Evolutionary conservation across 768 basidiomycete species (phyloP).

Genomic region (Mycena alexandri): DNA sequence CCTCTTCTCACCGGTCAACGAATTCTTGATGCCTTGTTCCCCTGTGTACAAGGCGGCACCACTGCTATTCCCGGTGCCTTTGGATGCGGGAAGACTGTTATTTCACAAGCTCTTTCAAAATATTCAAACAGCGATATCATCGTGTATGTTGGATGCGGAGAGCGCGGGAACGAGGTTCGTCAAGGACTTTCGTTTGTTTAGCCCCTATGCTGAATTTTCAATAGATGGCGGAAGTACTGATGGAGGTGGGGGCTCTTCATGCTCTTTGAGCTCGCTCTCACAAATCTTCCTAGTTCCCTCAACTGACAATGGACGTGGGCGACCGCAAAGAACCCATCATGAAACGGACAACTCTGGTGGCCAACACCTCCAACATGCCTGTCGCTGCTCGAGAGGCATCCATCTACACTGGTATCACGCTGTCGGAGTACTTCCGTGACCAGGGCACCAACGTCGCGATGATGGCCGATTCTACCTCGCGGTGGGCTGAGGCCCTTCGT

Average conservation of each 20-base stretch:
- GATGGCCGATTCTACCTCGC: conserved; percentile 99
- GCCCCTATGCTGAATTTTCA: conserved; percentile 21
- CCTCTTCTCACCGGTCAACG: conserved; percentile 97
- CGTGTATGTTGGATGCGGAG: conserved; percentile 98
- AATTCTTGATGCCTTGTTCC: conserved; percentile 96
- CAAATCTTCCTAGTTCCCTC: conserved; percentile 72
- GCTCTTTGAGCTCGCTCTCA: not conserved
- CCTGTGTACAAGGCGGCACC: conserved; percentile 97
- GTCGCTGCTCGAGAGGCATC: conserved; percentile 99
- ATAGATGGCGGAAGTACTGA: conserved; percentile 97
- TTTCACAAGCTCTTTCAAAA: conserved; percentile 97
- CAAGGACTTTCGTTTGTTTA: not conserved
- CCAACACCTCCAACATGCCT: conserved; percentile 99
- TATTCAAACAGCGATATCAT: conserved; percentile 99
- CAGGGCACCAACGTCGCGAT: conserved; percentile 97
- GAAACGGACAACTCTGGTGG: conserved; percentile 99
- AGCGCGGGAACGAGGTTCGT: conserved; percentile 94
- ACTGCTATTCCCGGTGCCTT: conserved; percentile 99
- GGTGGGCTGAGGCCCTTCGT: conserved; percentile 99
- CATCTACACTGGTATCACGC: conserved; percentile 99
- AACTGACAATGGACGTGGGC: conserved; percentile 91
- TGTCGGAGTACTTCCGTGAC: conserved; percentile 99
- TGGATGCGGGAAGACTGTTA: conserved; percentile 98
- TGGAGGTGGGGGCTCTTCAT: conserved; percentile 73
- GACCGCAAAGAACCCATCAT: conserved; percentile 99